Percentiles rank a stretch among this genome's conserved stretches.
These are phyloP conservation scores for Phyllosticta citriasiana DNA, from an alignment of 2,329 filamentous ascomycete genomes.

Conservation along the genomic window DNA sequence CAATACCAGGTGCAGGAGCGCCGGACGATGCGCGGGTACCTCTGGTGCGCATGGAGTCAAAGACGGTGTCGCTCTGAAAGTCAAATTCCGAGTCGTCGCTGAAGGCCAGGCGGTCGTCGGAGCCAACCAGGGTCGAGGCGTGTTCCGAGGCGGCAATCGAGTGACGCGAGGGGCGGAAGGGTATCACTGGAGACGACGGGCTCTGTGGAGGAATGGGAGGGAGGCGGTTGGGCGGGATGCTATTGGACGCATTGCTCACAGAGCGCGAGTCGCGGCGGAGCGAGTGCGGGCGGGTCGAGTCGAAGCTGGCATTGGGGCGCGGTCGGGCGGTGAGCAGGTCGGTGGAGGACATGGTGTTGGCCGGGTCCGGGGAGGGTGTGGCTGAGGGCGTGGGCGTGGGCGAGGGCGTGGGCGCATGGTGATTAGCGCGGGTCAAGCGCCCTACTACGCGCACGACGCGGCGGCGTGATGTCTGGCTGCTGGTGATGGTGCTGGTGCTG, in stretches of 20 bases:
- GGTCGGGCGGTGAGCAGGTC: neutral
- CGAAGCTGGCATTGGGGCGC: conserved; percentile 8
- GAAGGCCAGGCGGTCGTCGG: conserved; percentile 57
- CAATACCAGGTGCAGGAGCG: conserved; percentile 59
- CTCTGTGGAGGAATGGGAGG: conserved; percentile 6
- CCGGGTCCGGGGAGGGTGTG: neutral
- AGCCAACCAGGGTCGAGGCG: conserved; percentile 57
- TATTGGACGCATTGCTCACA: conserved; percentile 8
- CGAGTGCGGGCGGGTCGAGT: conserved; percentile 7
- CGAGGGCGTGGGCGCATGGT: neutral
- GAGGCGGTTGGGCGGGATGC: conserved; percentile 1
- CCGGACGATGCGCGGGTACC: conserved; percentile 57
- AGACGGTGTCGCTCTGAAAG: conserved; percentile 66
- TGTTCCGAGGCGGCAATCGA: conserved; percentile 50
- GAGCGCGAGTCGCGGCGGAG: conserved; percentile 7
- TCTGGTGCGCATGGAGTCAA: conserved; percentile 64
- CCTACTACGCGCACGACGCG: neutral
- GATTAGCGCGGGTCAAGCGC: neutral
- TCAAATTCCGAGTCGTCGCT: conserved; percentile 71
- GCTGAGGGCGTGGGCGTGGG: conserved; percentile 22
- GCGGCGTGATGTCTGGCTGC: conserved; percentile 23
- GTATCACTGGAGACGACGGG: conserved; percentile 17
- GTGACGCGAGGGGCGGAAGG: conserved; percentile 24
- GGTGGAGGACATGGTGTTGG: conserved; percentile 20
- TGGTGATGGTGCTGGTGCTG: too few relatives aligned